Evolutionary conservation across 139 green algal genomes (phyloP).

Genomic region (Picochlorum sp.): DNA sequence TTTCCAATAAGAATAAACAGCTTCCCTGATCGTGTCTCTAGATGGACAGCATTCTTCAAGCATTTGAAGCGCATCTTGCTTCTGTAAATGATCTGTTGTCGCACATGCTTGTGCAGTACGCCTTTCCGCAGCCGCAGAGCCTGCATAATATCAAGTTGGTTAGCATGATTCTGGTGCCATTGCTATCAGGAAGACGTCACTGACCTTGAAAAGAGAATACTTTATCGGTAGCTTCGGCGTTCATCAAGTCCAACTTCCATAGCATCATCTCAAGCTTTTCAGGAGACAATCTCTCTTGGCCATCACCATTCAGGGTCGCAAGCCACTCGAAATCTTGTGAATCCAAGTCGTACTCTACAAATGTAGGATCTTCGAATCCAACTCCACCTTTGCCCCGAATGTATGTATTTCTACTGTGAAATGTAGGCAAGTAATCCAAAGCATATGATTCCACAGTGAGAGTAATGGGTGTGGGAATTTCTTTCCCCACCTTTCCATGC

Average conservation of each 20-base stretch:
- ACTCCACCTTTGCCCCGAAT: conserved; percentile 53
- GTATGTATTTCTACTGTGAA: conserved; percentile 56
- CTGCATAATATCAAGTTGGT: conserved; percentile 11
- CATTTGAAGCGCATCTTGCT: conserved; percentile 50
- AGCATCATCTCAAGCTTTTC: conserved; percentile 44
- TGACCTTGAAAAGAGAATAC: conserved; percentile 6
- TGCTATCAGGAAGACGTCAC: background rate
- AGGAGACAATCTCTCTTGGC: conserved; percentile 39
- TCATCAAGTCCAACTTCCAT: conserved; percentile 72
- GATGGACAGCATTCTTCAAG: conserved; percentile 27
- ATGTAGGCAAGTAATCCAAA: conserved; percentile 69
- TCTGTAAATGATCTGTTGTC: conserved; percentile 53
- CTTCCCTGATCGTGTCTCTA: conserved; percentile 27
- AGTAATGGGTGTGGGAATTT: conserved; percentile 70
- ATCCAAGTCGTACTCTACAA: conserved; percentile 94
- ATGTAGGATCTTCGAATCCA: conserved; percentile 19
- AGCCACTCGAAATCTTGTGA: conserved; percentile 89
- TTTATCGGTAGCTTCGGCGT: conserved; percentile 52
- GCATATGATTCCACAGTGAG: conserved; percentile 50
- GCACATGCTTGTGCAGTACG: conserved; percentile 40
- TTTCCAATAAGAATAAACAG: conserved; percentile 90
- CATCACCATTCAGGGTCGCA: conserved; percentile 60
- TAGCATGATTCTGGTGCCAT: background rate
- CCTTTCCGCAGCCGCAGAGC: conserved; percentile 30
- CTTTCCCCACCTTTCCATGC: conserved; percentile 15